Conservation (phyloP, 768 basidiomycete species). For the Leccinum pellstonianum region DNA sequence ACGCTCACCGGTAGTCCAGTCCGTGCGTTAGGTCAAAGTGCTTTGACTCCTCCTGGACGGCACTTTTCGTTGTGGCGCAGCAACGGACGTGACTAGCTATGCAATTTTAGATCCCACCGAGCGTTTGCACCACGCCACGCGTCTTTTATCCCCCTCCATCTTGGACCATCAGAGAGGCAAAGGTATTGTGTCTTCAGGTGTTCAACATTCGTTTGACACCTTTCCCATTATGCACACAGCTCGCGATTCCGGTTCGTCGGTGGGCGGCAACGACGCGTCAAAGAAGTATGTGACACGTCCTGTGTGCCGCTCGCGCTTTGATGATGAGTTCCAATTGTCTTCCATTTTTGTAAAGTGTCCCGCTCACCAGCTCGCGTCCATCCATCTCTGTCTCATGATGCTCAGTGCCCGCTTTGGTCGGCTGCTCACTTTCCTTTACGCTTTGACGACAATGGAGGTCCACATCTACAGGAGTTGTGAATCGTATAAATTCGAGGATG, state of each 20-base stretch:
- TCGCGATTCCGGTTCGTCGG: neutral
- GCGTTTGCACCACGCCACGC: neutral
- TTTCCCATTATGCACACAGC: neutral
- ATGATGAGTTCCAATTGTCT: neutral
- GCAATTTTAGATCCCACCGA: neutral
- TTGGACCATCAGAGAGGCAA: neutral
- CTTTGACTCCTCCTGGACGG: neutral
- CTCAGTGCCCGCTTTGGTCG: neutral
- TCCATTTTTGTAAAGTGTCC: neutral
- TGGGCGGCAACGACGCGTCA: neutral
- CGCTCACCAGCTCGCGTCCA: neutral
- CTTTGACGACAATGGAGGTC: neutral
- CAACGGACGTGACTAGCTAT: neutral
- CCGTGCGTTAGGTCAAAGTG: neutral
- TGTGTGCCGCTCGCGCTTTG: neutral
- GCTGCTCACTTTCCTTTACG: neutral
- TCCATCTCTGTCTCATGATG: neutral
- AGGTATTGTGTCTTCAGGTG: neutral
- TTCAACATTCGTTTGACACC: neutral
- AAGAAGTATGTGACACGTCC: too few species aligned
- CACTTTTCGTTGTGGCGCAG: neutral
- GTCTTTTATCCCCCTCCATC: neutral
- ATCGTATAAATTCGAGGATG: slow-evolving; percentile 2
- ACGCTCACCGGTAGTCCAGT: neutral
- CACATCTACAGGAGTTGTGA: neutral